Evolutionary conservation across 1,284 basidiomycete species (phyloP), one percentile per base, ranked within the genome.

Genomic region (Malassezia psittaci): DNA sequence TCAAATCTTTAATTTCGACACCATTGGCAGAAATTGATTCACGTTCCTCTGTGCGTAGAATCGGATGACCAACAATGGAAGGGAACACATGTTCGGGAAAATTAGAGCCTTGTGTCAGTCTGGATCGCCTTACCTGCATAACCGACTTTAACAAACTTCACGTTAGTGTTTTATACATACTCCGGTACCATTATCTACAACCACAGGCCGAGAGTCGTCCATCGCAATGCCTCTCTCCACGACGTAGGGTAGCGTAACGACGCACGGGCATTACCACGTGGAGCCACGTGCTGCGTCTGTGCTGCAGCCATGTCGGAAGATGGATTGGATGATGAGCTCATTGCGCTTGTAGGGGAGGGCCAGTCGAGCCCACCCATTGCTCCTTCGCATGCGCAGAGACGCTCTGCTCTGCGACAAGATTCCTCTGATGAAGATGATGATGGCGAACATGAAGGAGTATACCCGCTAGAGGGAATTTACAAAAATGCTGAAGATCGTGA

Each of bases 1-100:
- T 96, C 77, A 98, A 86, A 77, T 99, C 93, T 75, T 88, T 89
- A 62, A 76, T 68, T 49, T 75, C 66, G 5, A 64, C 70, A 33
- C 70, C 63, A 41, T 61, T 60, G 51, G 56, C 61, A 43, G 67
- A 64, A 79, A 60, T 88, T 84, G 52, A 89, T 83, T 76, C 72
- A 57, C 90, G 87, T 78, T 99, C 93, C 78, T 99, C 94, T 10
- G 93, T 89, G 59, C 94, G 88, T 59, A 98, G 80, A 74, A 99
- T 98, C 38, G 93, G 93, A 16, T 93, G 84, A 40, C 93, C 94
- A 63, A 99, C 84, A 66, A 98, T 85, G 43, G 93, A 96, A 2
- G 93, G 89, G 74, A 98, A 98, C 55, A 96, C 89, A 82, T 94
- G 86, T 78, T 93, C 89, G 59, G 94, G 94, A 77, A 99, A 99